phyloP scores from a whole-genome alignment of 108 stramenopile species.

The Parmales sp. region DNA sequence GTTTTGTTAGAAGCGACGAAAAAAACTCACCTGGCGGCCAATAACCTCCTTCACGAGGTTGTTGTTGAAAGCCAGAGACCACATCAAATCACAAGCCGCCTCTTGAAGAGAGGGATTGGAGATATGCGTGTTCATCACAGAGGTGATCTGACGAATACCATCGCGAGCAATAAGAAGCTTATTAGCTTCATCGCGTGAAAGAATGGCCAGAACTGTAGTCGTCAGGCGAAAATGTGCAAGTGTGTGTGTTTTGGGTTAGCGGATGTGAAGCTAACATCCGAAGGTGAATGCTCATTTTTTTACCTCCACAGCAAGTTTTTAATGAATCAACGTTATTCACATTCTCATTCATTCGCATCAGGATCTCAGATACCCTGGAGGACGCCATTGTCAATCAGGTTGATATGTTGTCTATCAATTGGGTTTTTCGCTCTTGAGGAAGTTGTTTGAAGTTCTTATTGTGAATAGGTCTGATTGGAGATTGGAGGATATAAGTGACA shows the following conservation, averaged over 20 bases:
- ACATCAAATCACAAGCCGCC: constrained; percentile 38
- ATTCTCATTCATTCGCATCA: constrained; percentile 35
- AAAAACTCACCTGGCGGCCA: constrained; percentile 26
- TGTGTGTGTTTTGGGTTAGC: too few relatives aligned
- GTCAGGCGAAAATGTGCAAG: too few relatives aligned
- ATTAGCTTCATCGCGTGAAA: constrained; percentile 38
- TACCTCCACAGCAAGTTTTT: constrained; percentile 44
- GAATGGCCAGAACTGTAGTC: constrained; percentile 43
- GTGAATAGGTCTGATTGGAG: too few relatives aligned
- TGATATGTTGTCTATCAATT: too few relatives aligned
- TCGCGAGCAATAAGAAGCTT: constrained; percentile 41
- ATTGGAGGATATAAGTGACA: too few relatives aligned
- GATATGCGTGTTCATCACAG: constrained; percentile 31
- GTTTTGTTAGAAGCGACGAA: too few relatives aligned
- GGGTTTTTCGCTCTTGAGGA: too few relatives aligned
- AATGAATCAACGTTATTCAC: constrained; percentile 28
- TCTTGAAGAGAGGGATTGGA: constrained; percentile 18
- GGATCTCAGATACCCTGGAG: constrained; percentile 34
- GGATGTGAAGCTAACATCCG: too few relatives aligned
- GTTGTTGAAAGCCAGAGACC: constrained; percentile 44
- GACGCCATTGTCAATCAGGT: too few relatives aligned
- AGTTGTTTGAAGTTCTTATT: too few relatives aligned
- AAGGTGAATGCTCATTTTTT: too few relatives aligned
- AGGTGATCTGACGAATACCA: constrained; percentile 33
- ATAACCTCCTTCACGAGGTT: constrained; percentile 36